Evolutionary conservation across 345 rosid genomes (phyloP).

Genomic region (Rubroshorea leprosula): DNA sequence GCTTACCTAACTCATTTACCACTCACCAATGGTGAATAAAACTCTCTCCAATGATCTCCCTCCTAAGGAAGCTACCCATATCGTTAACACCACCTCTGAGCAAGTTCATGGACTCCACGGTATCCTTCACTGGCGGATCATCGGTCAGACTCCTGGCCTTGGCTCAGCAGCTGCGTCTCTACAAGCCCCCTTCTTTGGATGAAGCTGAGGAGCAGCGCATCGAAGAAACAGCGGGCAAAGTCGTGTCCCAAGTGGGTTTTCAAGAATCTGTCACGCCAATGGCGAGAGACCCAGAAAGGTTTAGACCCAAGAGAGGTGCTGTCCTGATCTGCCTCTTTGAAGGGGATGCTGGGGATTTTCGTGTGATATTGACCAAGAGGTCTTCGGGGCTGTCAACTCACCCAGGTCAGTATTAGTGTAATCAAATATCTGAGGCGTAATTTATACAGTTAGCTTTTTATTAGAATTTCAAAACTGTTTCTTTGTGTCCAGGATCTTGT

Average conservation of each 20-base stretch:
- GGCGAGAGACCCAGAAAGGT: slow-evolving; percentile 38
- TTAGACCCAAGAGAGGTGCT: slow-evolving; percentile 80
- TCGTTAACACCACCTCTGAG: slow-evolving; percentile 13
- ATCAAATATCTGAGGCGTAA: background rate
- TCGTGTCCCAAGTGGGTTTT: slow-evolving; percentile 77
- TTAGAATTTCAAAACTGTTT: background rate
- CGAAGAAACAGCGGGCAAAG: slow-evolving; percentile 56
- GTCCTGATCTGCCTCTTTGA: slow-evolving; percentile 83
- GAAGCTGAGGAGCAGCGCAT: slow-evolving; percentile 39
- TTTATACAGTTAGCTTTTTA: background rate
- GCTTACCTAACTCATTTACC: too few species aligned
- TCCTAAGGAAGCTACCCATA: slow-evolving; percentile 31
- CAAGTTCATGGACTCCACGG: slow-evolving; percentile 39
- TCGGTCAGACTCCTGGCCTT: slow-evolving; percentile 41
- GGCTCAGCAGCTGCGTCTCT: slow-evolving; percentile 69
- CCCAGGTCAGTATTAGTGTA: slow-evolving; percentile 51
- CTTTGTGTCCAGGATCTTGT: background rate
- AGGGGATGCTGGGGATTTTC: slow-evolving; percentile 75
- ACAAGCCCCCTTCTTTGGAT: slow-evolving; percentile 55
- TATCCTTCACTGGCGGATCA: slow-evolving; percentile 24
- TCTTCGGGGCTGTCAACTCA: slow-evolving; percentile 73
- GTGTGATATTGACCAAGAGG: slow-evolving; percentile 83
- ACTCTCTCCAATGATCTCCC: slow-evolving; percentile 32
- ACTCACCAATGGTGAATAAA: too few species aligned
- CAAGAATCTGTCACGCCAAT: slow-evolving; percentile 60